A percentile compares a stretch with the other conserved stretches of the same genome.
phyloP scores from a whole-genome alignment of 805 yeast species.

The Starmerella scarabaei region DNA sequence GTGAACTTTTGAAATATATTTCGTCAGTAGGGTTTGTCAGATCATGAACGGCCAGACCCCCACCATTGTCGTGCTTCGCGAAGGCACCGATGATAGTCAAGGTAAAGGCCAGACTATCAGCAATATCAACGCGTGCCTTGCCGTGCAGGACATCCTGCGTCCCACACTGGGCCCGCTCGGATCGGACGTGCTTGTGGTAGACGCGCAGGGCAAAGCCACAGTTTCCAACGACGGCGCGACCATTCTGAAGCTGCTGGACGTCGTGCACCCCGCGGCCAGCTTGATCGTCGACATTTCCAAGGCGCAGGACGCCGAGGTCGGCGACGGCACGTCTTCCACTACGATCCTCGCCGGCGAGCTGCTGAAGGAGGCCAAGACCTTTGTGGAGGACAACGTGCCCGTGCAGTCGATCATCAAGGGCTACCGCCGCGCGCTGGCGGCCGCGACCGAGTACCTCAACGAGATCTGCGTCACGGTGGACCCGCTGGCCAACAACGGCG shows the following conservation, averaged over 20 bases:
- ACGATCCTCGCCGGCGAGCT: slow-evolving; percentile 84
- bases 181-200: slow-evolving; percentile 83
- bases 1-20: no score
- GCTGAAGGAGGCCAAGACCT: slow-evolving; percentile 73
- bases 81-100: slow-evolving; percentile 95
- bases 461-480: slow-evolving; percentile 67
- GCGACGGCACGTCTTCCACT: slow-evolving; percentile 97
- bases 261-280: slow-evolving; percentile 96
- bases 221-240: slow-evolving; percentile 99
- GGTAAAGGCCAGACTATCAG: slow-evolving; percentile 93
- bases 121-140: slow-evolving; percentile 92
- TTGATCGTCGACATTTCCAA: slow-evolving; percentile 88
- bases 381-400: slow-evolving; percentile 92
- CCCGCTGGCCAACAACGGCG: slow-evolving; percentile 48
- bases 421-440: slow-evolving; percentile 62
- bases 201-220: slow-evolving; percentile 72
- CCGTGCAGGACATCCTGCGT: slow-evolving; percentile 88
- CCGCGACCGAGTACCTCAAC: slow-evolving; percentile 59
- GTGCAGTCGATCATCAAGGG: slow-evolving; percentile 83
- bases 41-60: slow-evolving; percentile 62
- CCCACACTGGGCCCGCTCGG: slow-evolving; percentile 97
- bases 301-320: slow-evolving; percentile 96
- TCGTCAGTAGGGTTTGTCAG: no score
- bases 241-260: slow-evolving; percentile 76
- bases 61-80: slow-evolving; percentile 93